phyloP scores from a whole-genome alignment of 129 eudicot genomes.

The Logfia minima region DNA sequence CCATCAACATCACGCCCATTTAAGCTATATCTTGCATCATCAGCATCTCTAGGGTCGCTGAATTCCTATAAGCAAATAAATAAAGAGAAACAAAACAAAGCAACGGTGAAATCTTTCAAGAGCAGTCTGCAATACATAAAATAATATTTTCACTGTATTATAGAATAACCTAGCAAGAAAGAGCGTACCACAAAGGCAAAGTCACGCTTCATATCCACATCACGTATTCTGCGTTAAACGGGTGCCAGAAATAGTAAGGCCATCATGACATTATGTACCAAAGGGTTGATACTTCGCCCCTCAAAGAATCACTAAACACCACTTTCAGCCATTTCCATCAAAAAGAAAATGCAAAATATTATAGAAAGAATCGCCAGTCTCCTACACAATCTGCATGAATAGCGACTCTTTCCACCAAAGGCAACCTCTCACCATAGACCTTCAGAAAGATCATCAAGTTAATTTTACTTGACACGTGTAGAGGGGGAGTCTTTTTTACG shows the following conservation, averaged over 20 bases:
- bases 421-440: constrained; percentile 95
- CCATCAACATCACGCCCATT: constrained; percentile 91
- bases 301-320: constrained; percentile 83
- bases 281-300: constrained; percentile 84
- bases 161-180: constrained; percentile 19
- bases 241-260: constrained; percentile 87
- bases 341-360: constrained; percentile 60
- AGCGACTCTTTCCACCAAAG: constrained; percentile 77
- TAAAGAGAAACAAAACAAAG: constrained; percentile 1
- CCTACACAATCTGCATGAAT: constrained; percentile 58
- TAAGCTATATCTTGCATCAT: constrained; percentile 80
- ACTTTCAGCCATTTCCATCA: constrained; percentile 71
- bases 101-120: constrained; percentile 28
- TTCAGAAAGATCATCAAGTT: constrained; percentile 79
- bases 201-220: constrained; percentile 98
- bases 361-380: constrained; percentile 86
- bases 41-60: constrained; percentile 90
- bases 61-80: constrained; percentile 51
- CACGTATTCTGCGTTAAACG: constrained; percentile 95
- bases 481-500: constrained; percentile 9
- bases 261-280: constrained; percentile 68
- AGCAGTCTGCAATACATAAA: not conserved
- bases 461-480: constrained; percentile 46
- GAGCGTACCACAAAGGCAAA: constrained; percentile 83
- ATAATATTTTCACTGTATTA: not conserved